phyloP scores from a whole-genome alignment of 139 green algal genomes.

The Ulvella scutata region DNA sequence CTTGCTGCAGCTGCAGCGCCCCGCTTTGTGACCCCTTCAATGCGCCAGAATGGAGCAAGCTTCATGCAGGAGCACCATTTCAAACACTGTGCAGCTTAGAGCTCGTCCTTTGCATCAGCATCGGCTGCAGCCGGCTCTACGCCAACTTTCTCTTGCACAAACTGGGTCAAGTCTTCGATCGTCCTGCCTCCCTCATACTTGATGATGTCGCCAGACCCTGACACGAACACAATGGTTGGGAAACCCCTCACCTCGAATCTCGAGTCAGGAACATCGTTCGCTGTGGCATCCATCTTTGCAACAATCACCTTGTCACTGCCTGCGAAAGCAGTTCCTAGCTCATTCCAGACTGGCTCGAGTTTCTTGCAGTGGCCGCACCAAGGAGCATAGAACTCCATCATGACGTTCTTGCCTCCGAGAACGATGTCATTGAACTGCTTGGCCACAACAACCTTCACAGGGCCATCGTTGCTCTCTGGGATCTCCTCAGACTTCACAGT shows the following conservation, averaged over 20 bases:
- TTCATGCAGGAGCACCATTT: too few species aligned
- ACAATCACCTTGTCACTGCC: slow-evolving; percentile 12
- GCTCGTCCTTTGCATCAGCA: background rate
- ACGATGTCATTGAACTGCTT: slow-evolving; percentile 24
- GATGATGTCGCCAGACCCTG: slow-evolving; percentile 53
- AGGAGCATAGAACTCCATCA: slow-evolving; percentile 20
- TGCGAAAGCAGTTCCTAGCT: slow-evolving; percentile 11
- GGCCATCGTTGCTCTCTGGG: slow-evolving; percentile 8
- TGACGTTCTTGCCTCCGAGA: slow-evolving; percentile 17
- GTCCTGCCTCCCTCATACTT: slow-evolving; percentile 33
- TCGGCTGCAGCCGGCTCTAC: background rate
- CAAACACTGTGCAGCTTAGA: too few species aligned
- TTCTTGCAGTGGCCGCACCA: slow-evolving; percentile 19
- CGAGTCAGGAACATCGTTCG: slow-evolving; percentile 12
- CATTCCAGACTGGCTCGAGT: slow-evolving; percentile 9
- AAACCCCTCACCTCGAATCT: slow-evolving; percentile 30
- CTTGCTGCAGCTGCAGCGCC: too few species aligned
- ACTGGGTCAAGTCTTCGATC: slow-evolving; percentile 58
- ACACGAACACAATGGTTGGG: slow-evolving; percentile 37
- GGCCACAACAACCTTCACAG: slow-evolving; percentile 11
- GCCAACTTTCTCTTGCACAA: slow-evolving; percentile 46
- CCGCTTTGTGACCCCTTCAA: too few species aligned
- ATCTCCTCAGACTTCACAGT: slow-evolving; percentile 19
- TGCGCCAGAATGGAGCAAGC: too few species aligned
- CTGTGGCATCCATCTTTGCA: slow-evolving; percentile 23